These are phyloP conservation scores for Ceratocystis variospora DNA, from an alignment of 2,329 filamentous ascomycete species.

Conservation along the genomic window DNA sequence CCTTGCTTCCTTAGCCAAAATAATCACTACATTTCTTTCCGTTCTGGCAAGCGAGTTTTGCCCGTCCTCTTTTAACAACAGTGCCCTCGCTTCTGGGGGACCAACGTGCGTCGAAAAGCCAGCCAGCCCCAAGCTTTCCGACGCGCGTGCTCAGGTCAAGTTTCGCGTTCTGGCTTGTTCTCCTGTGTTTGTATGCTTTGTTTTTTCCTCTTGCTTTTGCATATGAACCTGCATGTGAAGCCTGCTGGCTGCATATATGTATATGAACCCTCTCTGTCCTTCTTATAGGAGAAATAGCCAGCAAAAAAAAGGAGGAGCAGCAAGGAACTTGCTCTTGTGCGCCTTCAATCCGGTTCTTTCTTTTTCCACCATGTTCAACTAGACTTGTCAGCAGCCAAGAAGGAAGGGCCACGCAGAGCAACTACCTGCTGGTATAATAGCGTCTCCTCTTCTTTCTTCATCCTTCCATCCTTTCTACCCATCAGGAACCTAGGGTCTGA, in stretches of 20 bases:
- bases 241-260: not conserved
- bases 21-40: not conserved
- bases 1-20: not conserved
- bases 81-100: not conserved
- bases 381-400: not conserved
- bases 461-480: not conserved
- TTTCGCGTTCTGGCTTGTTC: not conserved
- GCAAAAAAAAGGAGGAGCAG: not conserved
- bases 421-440: not conserved
- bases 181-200: not conserved
- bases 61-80: not conserved
- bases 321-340: not conserved
- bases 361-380: constrained; percentile 3
- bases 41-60: not conserved
- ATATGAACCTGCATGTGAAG: not conserved
- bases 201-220: not conserved
- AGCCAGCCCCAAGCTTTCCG: not conserved
- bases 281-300: not conserved
- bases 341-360: not conserved
- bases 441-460: constrained; percentile 1
- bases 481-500: not conserved
- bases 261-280: not conserved
- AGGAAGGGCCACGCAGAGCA: not conserved
- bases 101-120: not conserved
- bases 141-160: not conserved